phyloP scores from a whole-genome alignment of 106 monocot genomes.

The Allium fistulosum region DNA sequence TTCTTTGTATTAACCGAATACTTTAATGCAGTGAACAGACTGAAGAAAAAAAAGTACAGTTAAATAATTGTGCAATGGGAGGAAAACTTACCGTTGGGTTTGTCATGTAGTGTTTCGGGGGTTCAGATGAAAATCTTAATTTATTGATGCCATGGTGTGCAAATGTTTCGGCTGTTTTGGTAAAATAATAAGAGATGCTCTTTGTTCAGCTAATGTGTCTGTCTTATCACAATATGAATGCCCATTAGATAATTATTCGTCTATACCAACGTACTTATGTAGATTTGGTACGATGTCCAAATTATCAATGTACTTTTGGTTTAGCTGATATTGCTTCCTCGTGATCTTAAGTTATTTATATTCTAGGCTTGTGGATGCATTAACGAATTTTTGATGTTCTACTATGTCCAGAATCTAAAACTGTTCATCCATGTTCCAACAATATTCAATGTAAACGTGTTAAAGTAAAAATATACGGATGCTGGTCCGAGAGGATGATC shows the following conservation, averaged over 20 bases:
- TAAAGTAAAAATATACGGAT: no score
- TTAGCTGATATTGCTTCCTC: no score
- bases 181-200: neutral
- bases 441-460: no score
- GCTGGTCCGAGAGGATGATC: no score
- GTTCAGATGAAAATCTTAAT: neutral
- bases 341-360: no score
- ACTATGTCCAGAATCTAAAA: no score
- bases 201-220: neutral
- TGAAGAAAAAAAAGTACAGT: neutral
- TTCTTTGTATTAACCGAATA: no score
- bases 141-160: neutral
- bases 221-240: neutral
- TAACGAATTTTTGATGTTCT: no score
- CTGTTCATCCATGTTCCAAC: no score
- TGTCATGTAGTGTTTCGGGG: neutral
- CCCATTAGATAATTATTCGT: neutral
- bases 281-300: neutral
- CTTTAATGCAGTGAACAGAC: no score
- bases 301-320: neutral
- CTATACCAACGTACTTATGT: neutral
- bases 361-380: no score
- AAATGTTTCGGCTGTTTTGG: neutral
- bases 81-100: constrained; percentile 1
- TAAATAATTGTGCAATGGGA: neutral